phyloP scores from a whole-genome alignment of 2,329 filamentous ascomycete species.

The Neofusicoccum ribis region DNA sequence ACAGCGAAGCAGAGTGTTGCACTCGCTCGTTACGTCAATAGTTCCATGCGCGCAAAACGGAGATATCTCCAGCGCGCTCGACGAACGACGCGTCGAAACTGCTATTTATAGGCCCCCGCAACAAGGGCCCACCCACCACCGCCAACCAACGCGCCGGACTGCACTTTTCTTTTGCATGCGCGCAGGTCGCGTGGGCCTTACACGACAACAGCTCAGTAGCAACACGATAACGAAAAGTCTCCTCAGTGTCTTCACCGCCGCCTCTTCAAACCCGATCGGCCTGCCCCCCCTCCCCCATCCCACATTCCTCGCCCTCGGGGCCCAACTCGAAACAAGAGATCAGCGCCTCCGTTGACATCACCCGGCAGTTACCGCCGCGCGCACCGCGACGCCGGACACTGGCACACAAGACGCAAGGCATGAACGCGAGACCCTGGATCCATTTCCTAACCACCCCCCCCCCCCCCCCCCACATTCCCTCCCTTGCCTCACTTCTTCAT shows the following conservation, averaged over 20 bases:
- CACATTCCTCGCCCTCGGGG: constrained; percentile 48
- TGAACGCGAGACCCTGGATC: too few species aligned
- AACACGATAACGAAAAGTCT: constrained; percentile 27
- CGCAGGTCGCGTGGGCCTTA: too few species aligned
- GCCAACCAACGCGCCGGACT: constrained; percentile 24
- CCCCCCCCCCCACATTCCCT: too few species aligned
- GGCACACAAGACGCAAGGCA: too few species aligned
- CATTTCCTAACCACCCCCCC: too few species aligned
- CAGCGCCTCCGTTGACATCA: neutral
- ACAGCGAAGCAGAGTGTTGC: too few species aligned
- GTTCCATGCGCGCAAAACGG: neutral
- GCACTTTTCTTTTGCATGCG: neutral
- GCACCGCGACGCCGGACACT: neutral
- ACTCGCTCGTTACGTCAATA: too few species aligned
- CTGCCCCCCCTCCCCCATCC: neutral
- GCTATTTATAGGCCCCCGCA: too few species aligned
- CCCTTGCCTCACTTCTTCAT: too few species aligned
- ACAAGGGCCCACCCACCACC: constrained; percentile 42
- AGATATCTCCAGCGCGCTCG: neutral
- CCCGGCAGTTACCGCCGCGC: neutral
- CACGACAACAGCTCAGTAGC: too few species aligned
- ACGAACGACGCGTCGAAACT: too few species aligned
- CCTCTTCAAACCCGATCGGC: neutral
- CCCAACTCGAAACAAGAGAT: constrained; percentile 21
- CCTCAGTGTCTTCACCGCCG: constrained; percentile 38